Base-by-base conservation (phyloP, 495 filamentous ascomycete species). In the Annulohypoxylon maeteangense region DNA sequence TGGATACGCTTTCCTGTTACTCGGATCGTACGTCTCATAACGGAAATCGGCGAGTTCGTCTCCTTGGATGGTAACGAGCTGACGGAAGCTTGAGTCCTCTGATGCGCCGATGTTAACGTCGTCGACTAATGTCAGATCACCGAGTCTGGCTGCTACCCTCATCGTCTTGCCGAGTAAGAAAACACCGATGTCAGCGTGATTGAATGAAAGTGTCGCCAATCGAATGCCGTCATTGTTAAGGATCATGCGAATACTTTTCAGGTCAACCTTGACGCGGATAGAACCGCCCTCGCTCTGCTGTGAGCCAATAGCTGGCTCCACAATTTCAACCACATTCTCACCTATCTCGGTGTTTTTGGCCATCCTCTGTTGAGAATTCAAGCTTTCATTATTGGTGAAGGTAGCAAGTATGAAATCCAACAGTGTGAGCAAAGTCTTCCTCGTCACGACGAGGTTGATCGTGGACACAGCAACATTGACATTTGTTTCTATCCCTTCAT, bases 151-250 rank as follows among this genome's bases (percentile, higher is more conserved):
- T 62, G 91, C 91, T 34, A 98, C 89, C 25, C 91, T 87, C 91
- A 99, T 93, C 0, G 92, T 88, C 65, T 86, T 90, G 40, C 93
- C 94, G 66, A 91, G 89, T 12, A 99, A 79, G 81, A 95, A 95
- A 22, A 99, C 91, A 11, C 92, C 92, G 48, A 97, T 90, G 80
- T 97, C 90, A 8, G 92, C 95, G 56, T 93, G 93, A 63, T 92
- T 94, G 65, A 99, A 90, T 74, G 92, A 96, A 23, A 99, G 81
- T 0, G 95, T 98, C 45, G 95, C 95, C 16, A 99, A 85, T 27
- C 95, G 90, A 57, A 98, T 97, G 3, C 95, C 96, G 75, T 99
- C 95, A 73, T 99, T 98, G 77, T 99, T 99, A n/a, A 99, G 87
- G 70, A 99, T 94, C 54, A 98, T 85, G 12, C 91, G 87, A 74